Percentiles rank a stretch among this genome's conserved stretches.
Evolutionary conservation across 805 yeast species (phyloP).

Genomic region (Naumovozyma dairenensis): DNA sequence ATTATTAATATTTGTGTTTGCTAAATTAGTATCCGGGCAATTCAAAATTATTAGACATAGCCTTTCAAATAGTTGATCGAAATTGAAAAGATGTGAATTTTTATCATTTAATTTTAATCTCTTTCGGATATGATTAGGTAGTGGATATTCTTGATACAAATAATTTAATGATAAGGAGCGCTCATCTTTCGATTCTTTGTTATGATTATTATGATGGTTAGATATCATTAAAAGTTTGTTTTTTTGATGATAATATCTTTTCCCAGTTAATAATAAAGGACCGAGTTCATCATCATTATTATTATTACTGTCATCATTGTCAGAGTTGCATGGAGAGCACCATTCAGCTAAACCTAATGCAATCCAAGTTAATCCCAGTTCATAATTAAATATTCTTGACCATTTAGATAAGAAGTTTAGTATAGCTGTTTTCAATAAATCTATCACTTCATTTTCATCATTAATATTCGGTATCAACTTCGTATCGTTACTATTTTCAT

Average conservation of each 20-base stretch:
- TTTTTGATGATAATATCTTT: slow-evolving; percentile 11
- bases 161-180: slow-evolving; percentile 4
- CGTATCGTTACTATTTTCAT: neutral
- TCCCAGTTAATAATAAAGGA: slow-evolving; percentile 20
- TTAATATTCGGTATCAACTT: neutral
- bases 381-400: slow-evolving; percentile 70
- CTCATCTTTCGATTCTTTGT: neutral
- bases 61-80: slow-evolving; percentile 66
- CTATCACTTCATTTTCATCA: slow-evolving; percentile 43
- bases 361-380: slow-evolving; percentile 77
- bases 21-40: slow-evolving; percentile 43
- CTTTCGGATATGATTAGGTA: slow-evolving; percentile 15
- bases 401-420: slow-evolving; percentile 60
- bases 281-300: slow-evolving; percentile 22
- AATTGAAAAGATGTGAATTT: slow-evolving; percentile 34
- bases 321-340: slow-evolving; percentile 54
- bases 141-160: slow-evolving; percentile 24
- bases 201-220: neutral
- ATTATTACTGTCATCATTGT: slow-evolving; percentile 7
- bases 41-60: slow-evolving; percentile 66
- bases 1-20: slow-evolving; percentile 7
- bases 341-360: slow-evolving; percentile 85
- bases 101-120: slow-evolving; percentile 9
- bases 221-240: neutral
- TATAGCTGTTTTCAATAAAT: slow-evolving; percentile 50